These are phyloP conservation scores for Mycena metata DNA, from an alignment of 768 basidiomycete species.

Conservation along the genomic window DNA sequence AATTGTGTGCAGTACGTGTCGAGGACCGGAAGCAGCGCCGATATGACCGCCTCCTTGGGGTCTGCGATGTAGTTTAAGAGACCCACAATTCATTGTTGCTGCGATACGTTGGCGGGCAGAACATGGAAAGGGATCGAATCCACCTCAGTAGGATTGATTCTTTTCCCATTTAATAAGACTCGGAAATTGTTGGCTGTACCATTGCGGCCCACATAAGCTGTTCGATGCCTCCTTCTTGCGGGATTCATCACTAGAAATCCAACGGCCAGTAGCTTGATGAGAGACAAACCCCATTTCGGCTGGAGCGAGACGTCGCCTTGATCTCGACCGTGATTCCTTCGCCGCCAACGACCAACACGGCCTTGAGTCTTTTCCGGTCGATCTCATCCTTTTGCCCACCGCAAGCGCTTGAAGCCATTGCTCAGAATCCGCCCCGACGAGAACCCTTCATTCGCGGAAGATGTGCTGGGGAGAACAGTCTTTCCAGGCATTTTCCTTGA, in stretches of 20 bases:
- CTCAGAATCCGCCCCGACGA: slow-evolving; percentile 49
- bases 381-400: slow-evolving; percentile 64
- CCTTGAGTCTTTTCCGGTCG: slow-evolving; percentile 67
- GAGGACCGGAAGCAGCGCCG: slow-evolving; percentile 60
- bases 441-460: slow-evolving; percentile 72
- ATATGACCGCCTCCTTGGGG: slow-evolving; percentile 66
- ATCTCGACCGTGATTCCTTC: slow-evolving; percentile 85
- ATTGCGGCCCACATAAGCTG: slow-evolving; percentile 71
- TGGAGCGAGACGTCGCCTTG: slow-evolving; percentile 76
- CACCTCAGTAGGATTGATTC: slow-evolving; percentile 71
- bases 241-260: slow-evolving; percentile 78
- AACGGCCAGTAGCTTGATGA: slow-evolving; percentile 83
- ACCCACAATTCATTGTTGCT: slow-evolving; percentile 41
- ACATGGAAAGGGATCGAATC: slow-evolving; percentile 37
- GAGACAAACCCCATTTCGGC: slow-evolving; percentile 96
- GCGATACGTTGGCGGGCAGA: neutral
- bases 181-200: slow-evolving; percentile 86
- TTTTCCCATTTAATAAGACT: slow-evolving; percentile 79
- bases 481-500: slow-evolving; percentile 72
- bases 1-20: slow-evolving; percentile 67
- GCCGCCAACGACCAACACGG: slow-evolving; percentile 79
- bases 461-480: slow-evolving; percentile 71
- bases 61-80: slow-evolving; percentile 43
- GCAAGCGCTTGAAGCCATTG: slow-evolving; percentile 75
- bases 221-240: slow-evolving; percentile 77